Percentiles rank a stretch among this genome's conserved stretches.
These are phyloP conservation scores for Macrophomina pseudophaseolina DNA, from an alignment of 2,329 filamentous ascomycete genomes.

Conservation along the genomic window DNA sequence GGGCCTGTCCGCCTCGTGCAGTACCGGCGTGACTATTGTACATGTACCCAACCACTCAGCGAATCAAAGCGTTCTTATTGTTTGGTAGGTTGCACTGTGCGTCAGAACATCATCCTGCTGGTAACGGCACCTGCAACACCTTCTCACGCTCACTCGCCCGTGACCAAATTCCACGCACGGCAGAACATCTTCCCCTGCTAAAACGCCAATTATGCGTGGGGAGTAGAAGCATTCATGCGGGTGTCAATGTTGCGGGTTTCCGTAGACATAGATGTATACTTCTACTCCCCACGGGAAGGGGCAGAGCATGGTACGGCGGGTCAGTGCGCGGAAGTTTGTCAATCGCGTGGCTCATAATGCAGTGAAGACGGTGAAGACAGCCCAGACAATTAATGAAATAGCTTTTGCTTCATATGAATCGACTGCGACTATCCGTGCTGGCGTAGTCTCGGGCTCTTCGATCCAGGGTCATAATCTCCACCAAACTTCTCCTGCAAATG, in stretches of 20 bases:
- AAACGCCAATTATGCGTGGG: too few species aligned
- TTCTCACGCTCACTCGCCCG: neutral
- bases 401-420: neutral
- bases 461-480: neutral
- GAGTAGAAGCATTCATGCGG: too few species aligned
- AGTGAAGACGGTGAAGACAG: neutral
- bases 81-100: neutral
- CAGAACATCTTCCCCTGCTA: too few species aligned
- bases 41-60: neutral
- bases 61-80: neutral
- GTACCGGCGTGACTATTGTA: neutral
- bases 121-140: neutral
- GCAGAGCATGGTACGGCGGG: too few species aligned
- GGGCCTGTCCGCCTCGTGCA: slow-evolving; percentile 5
- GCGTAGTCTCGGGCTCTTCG: neutral
- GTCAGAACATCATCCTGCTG: slow-evolving; percentile 1
- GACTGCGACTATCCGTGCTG: neutral
- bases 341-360: too few species aligned
- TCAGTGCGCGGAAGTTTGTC: too few species aligned
- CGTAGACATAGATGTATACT: too few species aligned
- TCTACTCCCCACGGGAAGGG: too few species aligned
- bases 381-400: neutral
- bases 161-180: too few species aligned
- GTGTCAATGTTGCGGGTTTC: too few species aligned
- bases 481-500: neutral